Evolutionary conservation across 2,329 filamentous ascomycete species (phyloP).

Genomic region (Trichoderma guizhouense): DNA sequence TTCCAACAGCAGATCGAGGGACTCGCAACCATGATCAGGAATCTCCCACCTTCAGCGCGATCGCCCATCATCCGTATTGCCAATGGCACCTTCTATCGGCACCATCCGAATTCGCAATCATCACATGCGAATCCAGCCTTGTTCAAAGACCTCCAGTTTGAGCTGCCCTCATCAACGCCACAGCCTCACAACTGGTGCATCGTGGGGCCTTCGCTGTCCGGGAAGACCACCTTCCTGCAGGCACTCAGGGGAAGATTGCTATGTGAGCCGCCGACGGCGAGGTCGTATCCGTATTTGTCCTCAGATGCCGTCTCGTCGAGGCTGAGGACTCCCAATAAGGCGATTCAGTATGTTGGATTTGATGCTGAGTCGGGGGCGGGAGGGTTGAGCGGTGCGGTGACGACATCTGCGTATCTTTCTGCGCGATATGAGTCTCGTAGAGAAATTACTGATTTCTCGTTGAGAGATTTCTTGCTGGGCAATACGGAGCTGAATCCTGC

Average conservation of each 20-base stretch:
- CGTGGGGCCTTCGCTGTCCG: conserved; percentile 72
- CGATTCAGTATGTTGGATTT: conserved; percentile 89
- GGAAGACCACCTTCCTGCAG: conserved; percentile 80
- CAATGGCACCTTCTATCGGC: conserved; percentile 79
- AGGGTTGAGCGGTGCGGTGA: conserved; percentile 49
- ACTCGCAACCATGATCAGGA: conserved; percentile 30
- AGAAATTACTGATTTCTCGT: conserved; percentile 83
- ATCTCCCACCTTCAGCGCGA: conserved; percentile 32
- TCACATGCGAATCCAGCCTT: conserved; percentile 64
- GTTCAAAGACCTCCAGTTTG: conserved; percentile 69
- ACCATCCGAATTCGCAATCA: conserved; percentile 58
- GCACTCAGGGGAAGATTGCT: conserved; percentile 73
- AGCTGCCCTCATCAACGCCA: conserved; percentile 56
- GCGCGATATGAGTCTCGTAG: conserved; percentile 85
- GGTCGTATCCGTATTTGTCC: conserved; percentile 75
- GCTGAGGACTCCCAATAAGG: conserved; percentile 58
- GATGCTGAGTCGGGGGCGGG: conserved; percentile 62
- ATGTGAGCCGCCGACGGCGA: conserved; percentile 69
- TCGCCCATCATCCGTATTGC: conserved; percentile 66
- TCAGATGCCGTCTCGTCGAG: conserved; percentile 54
- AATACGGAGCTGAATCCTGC: conserved; percentile 79
- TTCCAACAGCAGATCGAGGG: neutral
- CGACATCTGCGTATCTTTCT: conserved; percentile 76
- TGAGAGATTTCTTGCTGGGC: conserved; percentile 76
- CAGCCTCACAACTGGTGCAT: conserved; percentile 72